phyloP scores from a whole-genome alignment of 176 grass and related monocot species.

The Juncus effusus region DNA sequence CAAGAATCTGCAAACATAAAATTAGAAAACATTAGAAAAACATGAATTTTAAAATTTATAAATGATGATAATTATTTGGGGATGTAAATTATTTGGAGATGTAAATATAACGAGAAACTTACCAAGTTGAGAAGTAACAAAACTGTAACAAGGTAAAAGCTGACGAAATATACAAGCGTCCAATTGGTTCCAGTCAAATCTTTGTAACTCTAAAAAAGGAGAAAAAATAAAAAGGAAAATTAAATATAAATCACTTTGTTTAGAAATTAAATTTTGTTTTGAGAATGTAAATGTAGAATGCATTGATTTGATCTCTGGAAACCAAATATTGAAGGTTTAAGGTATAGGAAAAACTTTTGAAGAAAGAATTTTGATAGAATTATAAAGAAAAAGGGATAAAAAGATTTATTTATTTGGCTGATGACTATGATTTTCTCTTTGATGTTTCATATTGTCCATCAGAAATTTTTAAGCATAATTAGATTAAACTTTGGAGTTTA shows the following conservation, averaged over 20 bases:
- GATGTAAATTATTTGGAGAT: constrained; percentile 5
- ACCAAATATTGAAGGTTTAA: too few relatives aligned
- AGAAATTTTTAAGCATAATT: constrained; percentile 17
- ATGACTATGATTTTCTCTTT: too few relatives aligned
- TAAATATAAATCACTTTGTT: too few relatives aligned
- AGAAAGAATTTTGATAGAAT: too few relatives aligned
- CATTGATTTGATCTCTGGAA: neutral
- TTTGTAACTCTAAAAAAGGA: constrained; percentile 72
- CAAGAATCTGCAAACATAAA: constrained; percentile 66
- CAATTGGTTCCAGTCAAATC: constrained; percentile 85
- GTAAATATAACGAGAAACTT: constrained; percentile 27
- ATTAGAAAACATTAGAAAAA: constrained; percentile 35
- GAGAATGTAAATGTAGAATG: constrained; percentile 4
- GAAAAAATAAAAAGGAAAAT: constrained; percentile 18
- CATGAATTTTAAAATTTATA: constrained; percentile 13
- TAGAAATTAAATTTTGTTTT: constrained; percentile 14
- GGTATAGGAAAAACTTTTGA: too few relatives aligned
- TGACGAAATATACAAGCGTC: constrained; percentile 87
- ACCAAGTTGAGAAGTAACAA: constrained; percentile 97
- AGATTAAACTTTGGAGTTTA: neutral
- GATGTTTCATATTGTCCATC: too few relatives aligned
- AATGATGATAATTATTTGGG: too few relatives aligned
- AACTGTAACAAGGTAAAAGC: constrained; percentile 88
- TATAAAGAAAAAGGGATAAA: too few relatives aligned
- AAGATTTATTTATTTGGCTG: too few relatives aligned